Conservation (phyloP, 2,329 filamentous ascomycete species). For the Talaromyces atroroseus region DNA sequence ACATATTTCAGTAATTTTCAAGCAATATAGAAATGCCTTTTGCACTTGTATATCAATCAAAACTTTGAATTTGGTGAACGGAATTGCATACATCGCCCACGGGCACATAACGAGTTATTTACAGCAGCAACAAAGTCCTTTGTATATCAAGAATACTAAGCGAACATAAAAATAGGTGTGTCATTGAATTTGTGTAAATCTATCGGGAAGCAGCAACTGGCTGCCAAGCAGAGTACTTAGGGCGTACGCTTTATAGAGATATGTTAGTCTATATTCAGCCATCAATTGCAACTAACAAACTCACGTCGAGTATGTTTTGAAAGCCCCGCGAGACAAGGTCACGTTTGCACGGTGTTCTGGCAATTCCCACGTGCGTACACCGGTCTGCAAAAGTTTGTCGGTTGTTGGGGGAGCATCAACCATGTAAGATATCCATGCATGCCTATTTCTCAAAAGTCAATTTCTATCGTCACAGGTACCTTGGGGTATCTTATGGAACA, state of each 20-base stretch:
- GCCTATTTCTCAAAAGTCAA: constrained; percentile 49
- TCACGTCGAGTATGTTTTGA: constrained; percentile 92
- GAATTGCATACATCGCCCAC: neutral
- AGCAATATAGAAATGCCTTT: constrained; percentile 2
- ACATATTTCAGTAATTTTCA: neutral
- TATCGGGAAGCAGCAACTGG: constrained; percentile 15
- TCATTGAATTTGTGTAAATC: constrained; percentile 11
- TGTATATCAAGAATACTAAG: neutral
- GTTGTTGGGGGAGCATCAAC: constrained; percentile 78
- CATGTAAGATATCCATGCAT: constrained; percentile 93
- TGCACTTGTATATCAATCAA: neutral
- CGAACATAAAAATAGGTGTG: neutral
- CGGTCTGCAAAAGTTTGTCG: constrained; percentile 65
- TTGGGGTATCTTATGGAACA: neutral
- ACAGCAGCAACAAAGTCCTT: constrained; percentile 2
- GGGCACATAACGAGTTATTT: neutral
- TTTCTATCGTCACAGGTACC: neutral
- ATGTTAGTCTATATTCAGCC: neutral
- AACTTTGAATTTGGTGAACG: neutral
- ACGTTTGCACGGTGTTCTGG: constrained; percentile 66
- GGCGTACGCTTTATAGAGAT: constrained; percentile 6
- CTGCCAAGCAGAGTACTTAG: constrained; percentile 14
- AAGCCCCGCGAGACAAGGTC: constrained; percentile 72
- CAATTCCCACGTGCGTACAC: constrained; percentile 69
- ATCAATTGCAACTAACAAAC: constrained; percentile 35